phyloP scores from a whole-genome alignment of 2,329 filamentous ascomycete species.

The Neonectria hederae region DNA sequence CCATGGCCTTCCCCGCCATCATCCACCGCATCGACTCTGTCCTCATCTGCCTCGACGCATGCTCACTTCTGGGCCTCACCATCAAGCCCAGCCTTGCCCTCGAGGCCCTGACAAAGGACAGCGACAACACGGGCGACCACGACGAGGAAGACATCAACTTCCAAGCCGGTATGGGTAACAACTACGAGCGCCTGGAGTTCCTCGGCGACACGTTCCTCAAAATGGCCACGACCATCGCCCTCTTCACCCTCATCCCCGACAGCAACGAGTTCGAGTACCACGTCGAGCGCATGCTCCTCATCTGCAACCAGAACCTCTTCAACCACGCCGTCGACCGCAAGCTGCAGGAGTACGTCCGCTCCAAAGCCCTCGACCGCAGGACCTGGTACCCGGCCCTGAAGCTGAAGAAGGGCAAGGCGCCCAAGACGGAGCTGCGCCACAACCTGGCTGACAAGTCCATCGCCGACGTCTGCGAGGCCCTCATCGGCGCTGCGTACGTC shows the following conservation, averaged over 20 bases:
- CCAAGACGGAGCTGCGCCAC: slow-evolving; percentile 62
- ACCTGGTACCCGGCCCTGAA: slow-evolving; percentile 89
- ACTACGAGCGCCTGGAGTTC: slow-evolving; percentile 95
- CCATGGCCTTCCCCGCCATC: slow-evolving; percentile 81
- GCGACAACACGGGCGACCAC: slow-evolving; percentile 82
- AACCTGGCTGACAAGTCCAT: slow-evolving; percentile 86
- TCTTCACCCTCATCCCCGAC: slow-evolving; percentile 80
- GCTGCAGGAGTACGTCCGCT: slow-evolving; percentile 80
- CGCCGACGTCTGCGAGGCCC: slow-evolving; percentile 92
- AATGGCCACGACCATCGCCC: slow-evolving; percentile 90
- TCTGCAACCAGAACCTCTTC: slow-evolving; percentile 92
- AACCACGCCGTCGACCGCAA: slow-evolving; percentile 75
- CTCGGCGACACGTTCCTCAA: slow-evolving; percentile 95
- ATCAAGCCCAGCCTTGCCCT: slow-evolving; percentile 77
- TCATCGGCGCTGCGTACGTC: slow-evolving; percentile 86
- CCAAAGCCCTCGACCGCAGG: slow-evolving; percentile 81
- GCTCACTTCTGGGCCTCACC: slow-evolving; percentile 68
- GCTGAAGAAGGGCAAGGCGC: slow-evolving; percentile 76
- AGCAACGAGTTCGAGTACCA: slow-evolving; percentile 89
- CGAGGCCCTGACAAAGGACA: slow-evolving; percentile 93
- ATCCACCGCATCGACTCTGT: slow-evolving; percentile 85
- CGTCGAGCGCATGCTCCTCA: slow-evolving; percentile 86
- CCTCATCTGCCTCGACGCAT: slow-evolving; percentile 82
- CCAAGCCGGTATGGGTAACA: slow-evolving; percentile 87
- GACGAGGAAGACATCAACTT: slow-evolving; percentile 74